Evolutionary conservation across 1,139 yeast species (phyloP).

Genomic region (Candida neerlandica): DNA sequence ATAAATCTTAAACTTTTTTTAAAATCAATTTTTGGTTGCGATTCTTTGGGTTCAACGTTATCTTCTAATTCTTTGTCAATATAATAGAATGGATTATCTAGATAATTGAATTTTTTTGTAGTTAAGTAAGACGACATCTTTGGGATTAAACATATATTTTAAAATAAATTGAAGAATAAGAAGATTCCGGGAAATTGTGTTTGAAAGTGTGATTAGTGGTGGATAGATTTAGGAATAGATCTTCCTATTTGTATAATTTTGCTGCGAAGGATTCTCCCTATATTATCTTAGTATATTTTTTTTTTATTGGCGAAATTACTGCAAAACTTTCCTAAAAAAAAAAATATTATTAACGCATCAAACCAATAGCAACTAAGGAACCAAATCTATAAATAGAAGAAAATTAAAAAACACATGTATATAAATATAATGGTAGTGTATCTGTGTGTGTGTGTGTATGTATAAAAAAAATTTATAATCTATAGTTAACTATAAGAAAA

Average conservation of each 20-base stretch:
- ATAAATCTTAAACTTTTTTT: constrained; percentile 5
- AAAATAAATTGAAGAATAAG: background rate
- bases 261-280: background rate
- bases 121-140: background rate
- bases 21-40: background rate
- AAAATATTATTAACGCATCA: background rate
- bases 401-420: too few relatives aligned
- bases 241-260: background rate
- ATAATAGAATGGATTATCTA: constrained; percentile 14
- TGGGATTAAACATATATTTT: background rate
- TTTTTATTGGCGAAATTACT: background rate
- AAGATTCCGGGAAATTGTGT: background rate
- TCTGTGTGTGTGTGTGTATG: background rate
- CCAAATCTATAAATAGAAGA: background rate
- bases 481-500: constrained; percentile 5
- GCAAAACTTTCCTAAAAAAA: constrained; percentile 4
- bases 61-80: constrained; percentile 9
- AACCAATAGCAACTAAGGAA: background rate
- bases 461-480: constrained; percentile 1
- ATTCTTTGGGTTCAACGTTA: background rate
- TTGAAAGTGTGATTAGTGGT: too few relatives aligned
- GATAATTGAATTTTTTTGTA: constrained; percentile 8
- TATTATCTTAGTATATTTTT: background rate
- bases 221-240: too few relatives aligned
- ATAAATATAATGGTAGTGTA: too few relatives aligned